Base-by-base conservation (phyloP, 2,329 filamentous ascomycete species). In the Aspergillus quadrilineatus region DNA sequence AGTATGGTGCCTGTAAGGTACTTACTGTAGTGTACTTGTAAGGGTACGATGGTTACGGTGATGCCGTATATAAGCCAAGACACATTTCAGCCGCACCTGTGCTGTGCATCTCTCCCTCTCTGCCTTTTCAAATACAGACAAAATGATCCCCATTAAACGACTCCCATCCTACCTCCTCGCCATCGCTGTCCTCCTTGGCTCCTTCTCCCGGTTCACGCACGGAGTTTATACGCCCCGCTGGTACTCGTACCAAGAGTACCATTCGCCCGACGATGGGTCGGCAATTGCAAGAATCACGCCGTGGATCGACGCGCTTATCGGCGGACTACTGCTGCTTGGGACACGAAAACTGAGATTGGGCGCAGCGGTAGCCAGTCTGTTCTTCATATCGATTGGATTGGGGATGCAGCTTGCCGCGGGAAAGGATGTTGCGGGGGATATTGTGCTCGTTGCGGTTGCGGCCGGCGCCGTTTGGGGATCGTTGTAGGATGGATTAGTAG, bases 161-260 rank as follows among this genome's bases (percentile, higher is more conserved):
- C 12, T 50, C 46, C 15, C 46, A 2, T 6, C 26, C 36, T 50
- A 45, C 32, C 12, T 44, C 10, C 53, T 55, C 41, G 43, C 53
- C 22, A 6, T 6, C 8, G 10, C 44, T 22, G 29, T 55, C 10
- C 30, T 50, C 12, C 46, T 39, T 2, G 53, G 46, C 26, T 37
- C 53, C 5, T 50, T 55, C 53, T 55, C 53, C 7, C 53, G 53
- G 17, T 44, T 55, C 47, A 50, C 47, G 5, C 46, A 50, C 34
- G 53, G 53, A 36, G n/a, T 4, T 4, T 55, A 50, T 28, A 50
- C 46, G 9, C 46, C 53, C 5, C 6, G 12, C 10, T 50, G 15
- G 29, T 55, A 55, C 9, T 46, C 32, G 10, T 55, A 45, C 32
- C 53, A 55, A 36, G 47, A 45, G 29, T 55, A 50, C 22, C 53